Evolutionary conservation across 2,329 filamentous ascomycete genomes (phyloP).

Genomic region (Colletotrichum salicis): DNA sequence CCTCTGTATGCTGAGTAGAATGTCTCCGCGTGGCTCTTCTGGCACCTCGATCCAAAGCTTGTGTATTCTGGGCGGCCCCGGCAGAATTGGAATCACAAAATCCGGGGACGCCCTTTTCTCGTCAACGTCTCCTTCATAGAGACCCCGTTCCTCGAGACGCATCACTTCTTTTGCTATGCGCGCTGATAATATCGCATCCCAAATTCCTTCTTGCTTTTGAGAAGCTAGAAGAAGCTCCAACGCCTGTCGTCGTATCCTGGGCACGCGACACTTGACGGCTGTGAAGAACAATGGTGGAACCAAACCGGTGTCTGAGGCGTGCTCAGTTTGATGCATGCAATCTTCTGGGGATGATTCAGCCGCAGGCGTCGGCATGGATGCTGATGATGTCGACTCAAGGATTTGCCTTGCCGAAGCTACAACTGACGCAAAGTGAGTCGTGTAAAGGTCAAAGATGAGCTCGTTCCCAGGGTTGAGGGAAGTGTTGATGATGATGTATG

Average conservation of each 20-base stretch:
- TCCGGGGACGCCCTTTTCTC: conserved; percentile 7
- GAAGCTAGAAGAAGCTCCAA: conserved; percentile 44
- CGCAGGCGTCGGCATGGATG: neutral
- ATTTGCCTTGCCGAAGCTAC: conserved; percentile 34
- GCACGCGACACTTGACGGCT: conserved; percentile 58
- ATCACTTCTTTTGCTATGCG: conserved; percentile 49
- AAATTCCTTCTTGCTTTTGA: conserved; percentile 53
- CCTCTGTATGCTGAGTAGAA: neutral
- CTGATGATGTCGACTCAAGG: neutral
- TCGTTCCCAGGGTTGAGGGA: conserved; percentile 47
- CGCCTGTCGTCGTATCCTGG: conserved; percentile 51
- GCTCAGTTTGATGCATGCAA: conserved; percentile 42
- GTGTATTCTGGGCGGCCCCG: neutral
- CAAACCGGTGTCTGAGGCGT: conserved; percentile 55
- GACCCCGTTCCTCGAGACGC: conserved; percentile 48
- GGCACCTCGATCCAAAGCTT: neutral
- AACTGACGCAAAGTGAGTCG: conserved; percentile 45
- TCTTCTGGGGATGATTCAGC: neutral
- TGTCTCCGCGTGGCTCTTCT: neutral
- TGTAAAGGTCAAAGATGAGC: conserved; percentile 49
- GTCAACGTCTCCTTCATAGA: conserved; percentile 37
- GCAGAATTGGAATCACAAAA: neutral
- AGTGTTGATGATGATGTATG: conserved; percentile 52
- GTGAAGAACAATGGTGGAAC: conserved; percentile 57
- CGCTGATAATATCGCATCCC: conserved; percentile 48